Conservation (phyloP, 2,329 filamentous ascomycete genomes). For the Colletotrichum somersetense region DNA sequence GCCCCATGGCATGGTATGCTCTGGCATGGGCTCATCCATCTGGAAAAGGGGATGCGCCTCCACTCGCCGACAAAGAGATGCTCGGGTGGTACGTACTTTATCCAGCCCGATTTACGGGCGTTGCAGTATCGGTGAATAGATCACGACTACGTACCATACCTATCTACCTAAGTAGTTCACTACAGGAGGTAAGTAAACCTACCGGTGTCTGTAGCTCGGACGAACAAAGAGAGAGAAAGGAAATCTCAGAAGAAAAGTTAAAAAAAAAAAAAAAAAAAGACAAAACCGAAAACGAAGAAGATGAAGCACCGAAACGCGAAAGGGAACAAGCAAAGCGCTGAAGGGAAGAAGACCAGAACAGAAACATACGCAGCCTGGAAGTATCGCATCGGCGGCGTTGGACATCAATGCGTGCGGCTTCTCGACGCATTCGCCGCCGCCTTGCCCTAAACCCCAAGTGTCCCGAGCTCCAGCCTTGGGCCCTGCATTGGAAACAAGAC, state of each 20-base stretch:
- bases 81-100: neutral
- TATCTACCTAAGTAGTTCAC: too few relatives aligned
- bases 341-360: neutral
- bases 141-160: neutral
- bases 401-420: slow-evolving; percentile 18
- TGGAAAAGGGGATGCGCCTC: slow-evolving; percentile 5
- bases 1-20: too few relatives aligned
- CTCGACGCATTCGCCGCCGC: slow-evolving; percentile 13
- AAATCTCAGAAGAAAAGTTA: too few relatives aligned
- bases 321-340: neutral
- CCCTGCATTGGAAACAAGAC: slow-evolving; percentile 7
- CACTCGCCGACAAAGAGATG: neutral
- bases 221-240: neutral
- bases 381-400: slow-evolving; percentile 7
- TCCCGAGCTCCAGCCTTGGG: slow-evolving; percentile 14
- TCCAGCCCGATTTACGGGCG: slow-evolving; percentile 20
- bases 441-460: slow-evolving; percentile 6
- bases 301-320: neutral
- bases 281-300: neutral
- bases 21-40: neutral
- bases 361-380: neutral
- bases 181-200: neutral
- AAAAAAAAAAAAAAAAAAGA: rapidly evolving
- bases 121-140: slow-evolving; percentile 11
- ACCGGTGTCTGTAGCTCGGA: too few relatives aligned